A percentile compares a stretch with the other conserved stretches of the same genome.
These are phyloP conservation scores for Debaryomyces hansenii DNA, from an alignment of 805 yeast species.

Conservation along the genomic window DNA sequence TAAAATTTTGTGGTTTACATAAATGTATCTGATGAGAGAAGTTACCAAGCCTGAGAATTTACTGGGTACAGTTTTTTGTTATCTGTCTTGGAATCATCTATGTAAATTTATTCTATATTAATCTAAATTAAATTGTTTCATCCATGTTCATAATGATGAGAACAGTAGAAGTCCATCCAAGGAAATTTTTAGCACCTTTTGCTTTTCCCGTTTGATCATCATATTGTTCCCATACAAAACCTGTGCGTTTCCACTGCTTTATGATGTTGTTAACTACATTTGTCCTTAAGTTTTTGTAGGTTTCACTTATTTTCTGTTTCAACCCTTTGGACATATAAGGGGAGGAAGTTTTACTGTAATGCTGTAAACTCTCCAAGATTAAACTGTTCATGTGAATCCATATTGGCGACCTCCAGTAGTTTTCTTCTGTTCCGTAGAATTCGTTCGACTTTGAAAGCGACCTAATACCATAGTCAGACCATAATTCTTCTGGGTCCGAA, in stretches of 20 bases:
- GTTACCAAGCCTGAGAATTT: no score
- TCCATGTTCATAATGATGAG: slow-evolving; percentile 85
- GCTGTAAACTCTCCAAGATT: slow-evolving; percentile 63
- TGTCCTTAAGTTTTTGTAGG: slow-evolving; percentile 59
- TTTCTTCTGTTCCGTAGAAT: slow-evolving; percentile 73
- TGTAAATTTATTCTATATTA: background rate
- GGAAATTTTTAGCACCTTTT: slow-evolving; percentile 81
- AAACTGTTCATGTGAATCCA: slow-evolving; percentile 93
- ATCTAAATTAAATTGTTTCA: slow-evolving; percentile 26
- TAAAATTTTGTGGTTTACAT: no score
- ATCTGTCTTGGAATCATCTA: background rate
- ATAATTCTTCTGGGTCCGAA: slow-evolving; percentile 69
- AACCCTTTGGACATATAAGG: slow-evolving; percentile 27
- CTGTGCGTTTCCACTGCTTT: slow-evolving; percentile 70
- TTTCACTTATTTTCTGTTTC: slow-evolving; percentile 33
- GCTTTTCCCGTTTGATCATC: slow-evolving; percentile 73
- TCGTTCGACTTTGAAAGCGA: slow-evolving; percentile 71
- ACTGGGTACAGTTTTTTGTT: no score
- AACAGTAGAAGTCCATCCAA: slow-evolving; percentile 92
- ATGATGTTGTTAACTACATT: slow-evolving; percentile 70
- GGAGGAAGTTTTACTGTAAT: slow-evolving; percentile 46
- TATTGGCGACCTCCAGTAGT: slow-evolving; percentile 94
- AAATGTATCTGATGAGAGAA: no score
- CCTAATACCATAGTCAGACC: slow-evolving; percentile 78
- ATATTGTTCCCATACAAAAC: slow-evolving; percentile 90